A percentile compares a stretch with the other conserved stretches of the same genome.
Evolutionary conservation across 2,329 filamentous ascomycete species (phyloP).

Genomic region (Diaporthe sp.): DNA sequence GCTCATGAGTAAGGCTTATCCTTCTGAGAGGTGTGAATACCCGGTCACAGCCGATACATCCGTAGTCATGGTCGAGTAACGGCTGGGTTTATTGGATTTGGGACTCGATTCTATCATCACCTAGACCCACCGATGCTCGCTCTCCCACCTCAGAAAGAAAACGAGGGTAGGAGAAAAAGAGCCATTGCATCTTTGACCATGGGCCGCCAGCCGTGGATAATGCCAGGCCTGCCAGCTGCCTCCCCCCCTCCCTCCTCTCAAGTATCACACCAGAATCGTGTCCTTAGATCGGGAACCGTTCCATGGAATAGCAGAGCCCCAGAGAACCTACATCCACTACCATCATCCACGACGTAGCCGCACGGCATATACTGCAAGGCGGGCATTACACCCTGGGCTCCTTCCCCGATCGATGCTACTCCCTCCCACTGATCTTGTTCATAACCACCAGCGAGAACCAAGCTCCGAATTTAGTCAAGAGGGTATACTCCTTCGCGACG

Average conservation of each 20-base stretch:
- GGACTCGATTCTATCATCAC: background rate
- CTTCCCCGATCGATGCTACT: background rate
- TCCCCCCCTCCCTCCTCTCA: background rate
- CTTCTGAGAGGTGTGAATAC: background rate
- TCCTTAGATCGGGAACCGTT: background rate
- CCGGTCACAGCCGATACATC: background rate
- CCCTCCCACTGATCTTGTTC: background rate
- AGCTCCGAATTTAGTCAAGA: too few species aligned
- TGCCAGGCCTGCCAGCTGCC: too few species aligned
- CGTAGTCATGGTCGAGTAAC: background rate
- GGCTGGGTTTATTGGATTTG: background rate
- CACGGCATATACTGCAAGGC: background rate
- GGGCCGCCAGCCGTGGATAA: background rate
- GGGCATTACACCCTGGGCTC: background rate
- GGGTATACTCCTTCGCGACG: too few species aligned
- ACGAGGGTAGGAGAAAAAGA: background rate
- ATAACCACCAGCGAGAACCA: background rate
- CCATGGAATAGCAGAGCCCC: background rate
- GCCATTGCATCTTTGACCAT: background rate
- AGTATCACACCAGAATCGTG: background rate
- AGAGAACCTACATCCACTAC: background rate
- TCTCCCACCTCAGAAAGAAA: background rate
- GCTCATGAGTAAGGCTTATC: background rate
- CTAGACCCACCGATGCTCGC: too few species aligned
- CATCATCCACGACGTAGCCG: too few species aligned